Percentiles rank a stretch among this genome's conserved stretches.
Conservation (phyloP, 2,329 filamentous ascomycete genomes). For the Cladosporium colombiae region DNA sequence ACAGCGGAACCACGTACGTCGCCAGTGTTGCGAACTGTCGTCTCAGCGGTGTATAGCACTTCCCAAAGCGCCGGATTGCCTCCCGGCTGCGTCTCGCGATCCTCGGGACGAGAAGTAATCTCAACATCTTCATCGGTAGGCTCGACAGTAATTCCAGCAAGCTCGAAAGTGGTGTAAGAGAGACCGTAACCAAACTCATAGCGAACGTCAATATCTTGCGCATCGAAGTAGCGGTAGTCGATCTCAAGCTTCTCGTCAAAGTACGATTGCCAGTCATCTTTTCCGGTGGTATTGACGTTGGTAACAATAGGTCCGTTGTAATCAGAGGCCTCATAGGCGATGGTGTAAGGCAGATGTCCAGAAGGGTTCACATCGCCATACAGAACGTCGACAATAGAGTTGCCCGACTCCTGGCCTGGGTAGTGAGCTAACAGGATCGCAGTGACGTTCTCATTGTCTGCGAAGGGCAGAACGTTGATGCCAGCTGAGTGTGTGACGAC, state of each 20-base stretch:
- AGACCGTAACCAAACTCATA: slow-evolving; percentile 84
- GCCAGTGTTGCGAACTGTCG: slow-evolving; percentile 55
- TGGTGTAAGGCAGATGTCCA: slow-evolving; percentile 52
- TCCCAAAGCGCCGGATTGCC: slow-evolving; percentile 64
- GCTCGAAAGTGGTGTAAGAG: slow-evolving; percentile 72
- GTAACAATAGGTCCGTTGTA: slow-evolving; percentile 36
- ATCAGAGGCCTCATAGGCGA: slow-evolving; percentile 26
- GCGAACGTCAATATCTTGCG: slow-evolving; percentile 67
- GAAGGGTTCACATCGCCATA: slow-evolving; percentile 43
- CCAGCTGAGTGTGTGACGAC: slow-evolving; percentile 50
- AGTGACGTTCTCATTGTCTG: slow-evolving; percentile 45
- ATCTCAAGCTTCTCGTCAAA: slow-evolving; percentile 79
- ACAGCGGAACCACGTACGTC: slow-evolving; percentile 50
- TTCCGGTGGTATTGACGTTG: slow-evolving; percentile 48
- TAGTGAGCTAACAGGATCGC: slow-evolving; percentile 45
- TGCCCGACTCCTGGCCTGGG: slow-evolving; percentile 45
- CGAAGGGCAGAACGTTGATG: slow-evolving; percentile 46
- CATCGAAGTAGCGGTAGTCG: slow-evolving; percentile 86
- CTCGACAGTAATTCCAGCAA: slow-evolving; percentile 37
- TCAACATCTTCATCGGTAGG: not conserved
- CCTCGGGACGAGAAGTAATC: slow-evolving; percentile 59
- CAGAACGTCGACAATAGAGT: slow-evolving; percentile 42
- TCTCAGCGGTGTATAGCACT: slow-evolving; percentile 49
- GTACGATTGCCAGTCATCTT: slow-evolving; percentile 75
- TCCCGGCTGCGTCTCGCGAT: slow-evolving; percentile 41